Conservation (phyloP, 805 yeast genomes). For the Pichia insulana region DNA sequence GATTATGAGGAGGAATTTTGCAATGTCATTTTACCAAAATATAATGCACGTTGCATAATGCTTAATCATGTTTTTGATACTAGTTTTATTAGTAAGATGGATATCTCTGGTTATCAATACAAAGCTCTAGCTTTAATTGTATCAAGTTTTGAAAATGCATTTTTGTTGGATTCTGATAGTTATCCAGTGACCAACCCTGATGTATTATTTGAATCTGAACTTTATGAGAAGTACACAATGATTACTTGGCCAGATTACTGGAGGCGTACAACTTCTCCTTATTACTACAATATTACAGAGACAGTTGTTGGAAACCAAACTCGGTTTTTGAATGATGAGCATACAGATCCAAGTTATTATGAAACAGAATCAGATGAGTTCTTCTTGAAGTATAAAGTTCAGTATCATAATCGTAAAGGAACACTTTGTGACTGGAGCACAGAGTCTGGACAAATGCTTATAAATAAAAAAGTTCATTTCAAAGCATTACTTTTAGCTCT, state of each 20-base stretch:
- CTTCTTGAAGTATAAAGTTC: conserved; percentile 34
- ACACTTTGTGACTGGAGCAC: conserved; percentile 56
- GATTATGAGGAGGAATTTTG: conserved; percentile 69
- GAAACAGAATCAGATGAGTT: conserved; percentile 24
- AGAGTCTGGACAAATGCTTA: conserved; percentile 57
- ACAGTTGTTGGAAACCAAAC: conserved; percentile 24
- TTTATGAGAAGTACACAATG: conserved; percentile 42
- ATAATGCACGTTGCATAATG: conserved; percentile 57
- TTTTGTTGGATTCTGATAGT: conserved; percentile 37
- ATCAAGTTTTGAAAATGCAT: conserved; percentile 36
- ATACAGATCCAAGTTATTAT: conserved; percentile 3
- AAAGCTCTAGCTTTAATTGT: conserved; percentile 26
- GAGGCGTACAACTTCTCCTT: conserved; percentile 56
- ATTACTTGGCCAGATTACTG: conserved; percentile 67
- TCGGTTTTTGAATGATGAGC: not conserved
- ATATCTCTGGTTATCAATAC: conserved; percentile 16
- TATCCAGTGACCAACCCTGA: conserved; percentile 31
- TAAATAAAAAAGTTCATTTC: conserved; percentile 47
- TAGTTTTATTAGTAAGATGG: conserved; percentile 50
- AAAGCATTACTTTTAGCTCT: conserved; percentile 44
- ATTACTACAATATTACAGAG: conserved; percentile 42
- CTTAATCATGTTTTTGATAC: conserved; percentile 52
- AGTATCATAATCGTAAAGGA: conserved; percentile 52
- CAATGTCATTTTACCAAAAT: conserved; percentile 44
- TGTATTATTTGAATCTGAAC: conserved; percentile 26